phyloP scores from a whole-genome alignment of 1,139 yeast genomes.

The Saccharomyces hybrid region DNA sequence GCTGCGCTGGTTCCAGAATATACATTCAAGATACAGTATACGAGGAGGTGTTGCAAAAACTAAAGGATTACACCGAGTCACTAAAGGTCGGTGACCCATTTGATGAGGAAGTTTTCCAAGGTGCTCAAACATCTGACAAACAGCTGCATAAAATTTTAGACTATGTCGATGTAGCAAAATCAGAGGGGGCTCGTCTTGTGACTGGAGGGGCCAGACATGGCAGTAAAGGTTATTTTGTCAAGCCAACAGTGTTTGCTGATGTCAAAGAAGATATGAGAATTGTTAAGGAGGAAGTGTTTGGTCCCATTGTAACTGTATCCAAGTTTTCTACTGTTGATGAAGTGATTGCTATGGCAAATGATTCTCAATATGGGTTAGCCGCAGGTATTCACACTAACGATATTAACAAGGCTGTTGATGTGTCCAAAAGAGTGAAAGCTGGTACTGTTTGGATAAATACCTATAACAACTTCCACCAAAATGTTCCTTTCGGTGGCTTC shows the following conservation, averaged over 20 bases:
- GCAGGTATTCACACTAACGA: slow-evolving; percentile 65
- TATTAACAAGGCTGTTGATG: slow-evolving; percentile 48
- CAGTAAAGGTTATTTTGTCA: slow-evolving; percentile 60
- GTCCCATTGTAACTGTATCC: slow-evolving; percentile 63
- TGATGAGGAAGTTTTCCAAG: slow-evolving; percentile 53
- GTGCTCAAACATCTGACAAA: slow-evolving; percentile 55
- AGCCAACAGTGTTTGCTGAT: slow-evolving; percentile 74
- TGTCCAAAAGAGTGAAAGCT: slow-evolving; percentile 55
- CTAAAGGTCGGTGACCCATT: slow-evolving; percentile 71
- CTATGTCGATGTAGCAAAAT: slow-evolving; percentile 49
- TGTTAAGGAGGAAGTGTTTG: slow-evolving; percentile 76
- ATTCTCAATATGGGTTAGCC: slow-evolving; percentile 62
- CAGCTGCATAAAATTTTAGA: slow-evolving; percentile 54
- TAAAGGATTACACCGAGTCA: slow-evolving; percentile 59
- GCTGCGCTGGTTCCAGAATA: slow-evolving; percentile 64
- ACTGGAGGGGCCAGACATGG: slow-evolving; percentile 57
- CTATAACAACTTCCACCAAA: slow-evolving; percentile 59
- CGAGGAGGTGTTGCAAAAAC: slow-evolving; percentile 45
- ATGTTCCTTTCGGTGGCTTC: slow-evolving; percentile 51
- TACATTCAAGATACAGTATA: slow-evolving; percentile 57
- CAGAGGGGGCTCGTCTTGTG: slow-evolving; percentile 53
- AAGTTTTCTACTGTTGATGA: slow-evolving; percentile 61
- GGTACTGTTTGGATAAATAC: slow-evolving; percentile 57
- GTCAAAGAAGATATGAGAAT: slow-evolving; percentile 60
- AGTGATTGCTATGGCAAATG: slow-evolving; percentile 54